Evolutionary conservation across 495 filamentous ascomycete genomes (phyloP), one percentile per base, ranked within the genome.

Genomic region (Astrothelium subdiscretum): DNA sequence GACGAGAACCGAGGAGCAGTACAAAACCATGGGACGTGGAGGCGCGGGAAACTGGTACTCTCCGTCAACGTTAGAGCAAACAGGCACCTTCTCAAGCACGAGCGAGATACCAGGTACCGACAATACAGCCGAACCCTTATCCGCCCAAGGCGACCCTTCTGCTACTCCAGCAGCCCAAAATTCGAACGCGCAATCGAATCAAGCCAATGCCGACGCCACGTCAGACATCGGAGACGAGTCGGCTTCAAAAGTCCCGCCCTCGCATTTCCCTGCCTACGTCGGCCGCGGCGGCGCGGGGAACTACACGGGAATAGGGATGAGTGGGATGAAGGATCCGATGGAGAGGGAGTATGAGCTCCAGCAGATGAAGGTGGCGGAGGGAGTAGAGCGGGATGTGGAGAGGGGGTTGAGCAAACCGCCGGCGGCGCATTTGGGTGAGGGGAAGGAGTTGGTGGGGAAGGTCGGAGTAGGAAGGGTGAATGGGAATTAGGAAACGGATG

Each of bases 1-100:
- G 35, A 5, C 43, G 66, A 2, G 26, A 63, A 54, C 63, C 8
- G 67, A 42, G 38, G 66, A 62, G 61, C 65, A 74, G 57, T 85
- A 83, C 73, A 70, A 73, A 11, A 79, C 80, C 62, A 73, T 72
- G 44, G 83, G 83, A 15, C 81, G 84, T 29, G 83, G 83, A 62
- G 84, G 83, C 32, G 81, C 80, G 0, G 83, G 84, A 20, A 87
- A 87, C 74, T 84, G 81, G 70, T 69, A 75, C 66, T 71, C 75
- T 48, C 73, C 77, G 18, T 52, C 62, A 13, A 68, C 69, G 13
- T 69, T 74, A 26, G 52, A 38, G 18, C 20, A 65, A 58, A 59
- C 66, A 18, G 74, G 72, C 13, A 44, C 62, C 12, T 73, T 70
- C 62, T 38, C 35, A 6, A 38, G 1, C 35, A 38, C 35, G 8